Evolutionary conservation across 164 flowering plant species (phyloP), one percentile per base, ranked within the genome.

Genomic region (Kalanchoe fedtschenkoi): DNA sequence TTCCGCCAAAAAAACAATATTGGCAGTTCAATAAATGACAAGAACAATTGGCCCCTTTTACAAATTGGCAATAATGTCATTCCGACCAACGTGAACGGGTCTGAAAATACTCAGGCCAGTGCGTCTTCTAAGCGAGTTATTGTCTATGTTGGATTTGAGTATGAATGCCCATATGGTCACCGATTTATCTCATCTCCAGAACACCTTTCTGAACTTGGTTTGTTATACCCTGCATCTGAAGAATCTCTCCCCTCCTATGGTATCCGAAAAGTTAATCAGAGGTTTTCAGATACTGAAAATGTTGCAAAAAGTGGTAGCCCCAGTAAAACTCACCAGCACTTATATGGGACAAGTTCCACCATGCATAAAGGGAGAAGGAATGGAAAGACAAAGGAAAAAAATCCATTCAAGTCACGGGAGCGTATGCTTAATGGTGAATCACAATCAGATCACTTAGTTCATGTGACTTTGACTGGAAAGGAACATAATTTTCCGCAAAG

Each of bases 111-210:
- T n/a, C 70, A 75, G 66, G 34, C 44, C 22, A 60, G 65, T 54
- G 51, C 76, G 63, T 64, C 77, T 65, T 33, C 69, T 68, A 80
- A 81, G 70, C 72, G 76, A 53, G 84, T 66, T n/a, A 43, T 59
- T 9, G 76, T 75, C 1, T 89, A 87, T 77, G 78, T 89, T 65
- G 98, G 98, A 32, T 87, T 82, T 77, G 98, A 91, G 78, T 91
- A 91, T 70, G 98, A 91, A 71, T 91, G 98, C 65, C 80, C 98
- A 17, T 78, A 68, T 72, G 98, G 98, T 0, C 98, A 91, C 65
- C 87, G 98, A 58, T 91, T 87, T 71, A 72, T 91, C 61, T 69
- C 89, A 68, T 80, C 77, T 37, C 74, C 77, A 60, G 80, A 84
- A 66, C 88, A 81, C 77, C 81, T 91, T 34, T 75, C 71, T 58